Evolutionary conservation across 2,329 filamentous ascomycete genomes (phyloP).

Genomic region (Aspergillus neoniger): DNA sequence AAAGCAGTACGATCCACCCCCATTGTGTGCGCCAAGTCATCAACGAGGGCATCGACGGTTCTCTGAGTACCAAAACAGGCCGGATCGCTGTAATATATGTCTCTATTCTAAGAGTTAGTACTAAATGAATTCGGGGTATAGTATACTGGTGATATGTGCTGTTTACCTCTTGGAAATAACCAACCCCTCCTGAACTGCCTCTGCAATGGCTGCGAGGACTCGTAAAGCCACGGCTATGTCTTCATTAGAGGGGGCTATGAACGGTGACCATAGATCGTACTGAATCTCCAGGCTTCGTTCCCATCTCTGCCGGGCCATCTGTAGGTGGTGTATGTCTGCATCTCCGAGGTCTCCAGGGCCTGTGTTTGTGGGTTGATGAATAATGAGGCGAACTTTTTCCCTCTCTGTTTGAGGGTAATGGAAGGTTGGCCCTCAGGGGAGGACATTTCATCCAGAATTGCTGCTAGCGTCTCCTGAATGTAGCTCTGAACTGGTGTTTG

Average conservation of each 20-base stretch:
- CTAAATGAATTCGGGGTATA: no score
- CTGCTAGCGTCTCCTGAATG: slow-evolving; percentile 31
- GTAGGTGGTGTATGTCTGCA: slow-evolving; percentile 35
- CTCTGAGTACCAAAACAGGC: slow-evolving; percentile 59
- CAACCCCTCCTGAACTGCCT: slow-evolving; percentile 51
- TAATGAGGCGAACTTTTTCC: slow-evolving; percentile 21
- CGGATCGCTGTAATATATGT: slow-evolving; percentile 65
- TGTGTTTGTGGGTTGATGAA: slow-evolving; percentile 32
- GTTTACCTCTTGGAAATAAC: slow-evolving; percentile 60
- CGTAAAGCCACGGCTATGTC: slow-evolving; percentile 55
- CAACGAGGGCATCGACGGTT: slow-evolving; percentile 60
- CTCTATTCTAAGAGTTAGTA: slow-evolving; percentile 43
- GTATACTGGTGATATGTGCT: neutral
- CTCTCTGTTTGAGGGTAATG: slow-evolving; percentile 33
- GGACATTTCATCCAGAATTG: slow-evolving; percentile 29
- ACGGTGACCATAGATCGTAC: slow-evolving; percentile 22
- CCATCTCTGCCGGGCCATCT: slow-evolving; percentile 58
- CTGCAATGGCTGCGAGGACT: slow-evolving; percentile 58
- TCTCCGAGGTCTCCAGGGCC: slow-evolving; percentile 29
- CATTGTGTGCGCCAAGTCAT: slow-evolving; percentile 63
- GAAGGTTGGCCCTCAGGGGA: slow-evolving; percentile 30
- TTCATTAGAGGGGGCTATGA: neutral
- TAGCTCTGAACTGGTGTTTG: slow-evolving; percentile 30
- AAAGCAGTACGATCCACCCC: slow-evolving; percentile 56
- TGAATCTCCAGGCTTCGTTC: slow-evolving; percentile 59